Base-by-base conservation (phyloP, 2,329 filamentous ascomycete species). In the Beauveria australis region DNA sequence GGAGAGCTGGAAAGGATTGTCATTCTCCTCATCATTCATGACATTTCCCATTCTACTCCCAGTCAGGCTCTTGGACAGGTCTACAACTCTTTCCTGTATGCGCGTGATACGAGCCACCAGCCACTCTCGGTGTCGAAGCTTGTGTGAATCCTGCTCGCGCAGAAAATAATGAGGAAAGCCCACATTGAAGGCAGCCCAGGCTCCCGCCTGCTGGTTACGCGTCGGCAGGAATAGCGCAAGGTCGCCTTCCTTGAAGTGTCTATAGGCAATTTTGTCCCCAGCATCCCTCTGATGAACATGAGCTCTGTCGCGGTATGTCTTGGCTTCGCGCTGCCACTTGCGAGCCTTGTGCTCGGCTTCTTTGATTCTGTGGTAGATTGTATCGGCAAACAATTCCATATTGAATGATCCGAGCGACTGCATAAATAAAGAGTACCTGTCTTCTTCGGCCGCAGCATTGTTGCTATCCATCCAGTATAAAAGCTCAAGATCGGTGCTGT, bases 161-260 rank as follows among this genome's bases (percentile, higher is more conserved):
- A 99, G 81, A 76, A 99, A 99, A 76, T 94, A 97, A 72, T 99
- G 94, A 9, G 94, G 94, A 63, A 93, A 96, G 1, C 92, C 93
- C 37, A 99, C 90, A 68, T 99, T 99, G 81, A 99, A 99, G 0
- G 94, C 94, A 5, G 94, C 94, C 94, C 94, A 99, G 0, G 94
- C 93, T 18, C 93, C 89, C 5, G 92, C 94, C 43, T 89, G 90
- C 74, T 97, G 92, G 71, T 97, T 97, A 41, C 93, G 83, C 0
- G 94, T 99, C 0, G 94, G 94, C 46, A 99, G 77, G 77, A 99
- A 99, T 2, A 99, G 75, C 14, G 93, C 94, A 16, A 99, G 81
- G 70, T 99, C 94, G 8, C 94, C 93, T 73, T 97, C 92, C 70
- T 97, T 97, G 78, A 99, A 99, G 55, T 93, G 88, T 63, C 89